Percentiles rank a stretch among this genome's conserved stretches.
phyloP scores from a whole-genome alignment of 345 rosid genomes.

The Rhizophora mangle region DNA sequence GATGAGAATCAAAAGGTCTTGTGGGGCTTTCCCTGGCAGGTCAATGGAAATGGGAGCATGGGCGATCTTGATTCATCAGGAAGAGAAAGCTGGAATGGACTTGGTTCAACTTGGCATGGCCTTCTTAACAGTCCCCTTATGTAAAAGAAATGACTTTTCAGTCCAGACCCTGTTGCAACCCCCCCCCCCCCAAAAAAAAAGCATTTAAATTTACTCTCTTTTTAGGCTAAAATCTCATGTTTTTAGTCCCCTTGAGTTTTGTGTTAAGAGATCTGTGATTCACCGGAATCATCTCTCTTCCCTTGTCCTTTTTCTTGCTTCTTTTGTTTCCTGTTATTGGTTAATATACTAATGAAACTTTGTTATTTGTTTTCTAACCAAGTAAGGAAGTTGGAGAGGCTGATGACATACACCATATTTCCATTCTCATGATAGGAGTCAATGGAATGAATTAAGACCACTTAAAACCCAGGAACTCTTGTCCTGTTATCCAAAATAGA shows the following conservation, averaged over 20 bases:
- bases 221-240: conserved; percentile 22
- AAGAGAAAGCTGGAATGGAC: conserved; percentile 24
- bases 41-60: conserved; percentile 37
- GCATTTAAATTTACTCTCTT: conserved; percentile 14
- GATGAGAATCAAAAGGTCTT: conserved; percentile 38
- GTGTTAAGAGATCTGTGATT: conserved; percentile 22
- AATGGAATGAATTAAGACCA: conserved; percentile 10
- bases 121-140: conserved; percentile 23
- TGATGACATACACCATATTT: conserved; percentile 12
- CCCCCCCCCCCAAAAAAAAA: not conserved
- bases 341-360: conserved; percentile 27
- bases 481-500: no score
- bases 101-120: conserved; percentile 29
- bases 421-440: conserved; percentile 13
- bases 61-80: conserved; percentile 16
- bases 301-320: not conserved
- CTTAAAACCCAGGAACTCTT: no score
- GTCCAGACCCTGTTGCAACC: no score
- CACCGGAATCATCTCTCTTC: conserved; percentile 13
- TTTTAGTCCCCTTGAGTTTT: conserved; percentile 14
- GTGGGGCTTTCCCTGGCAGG: conserved; percentile 78
- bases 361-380: conserved; percentile 35
- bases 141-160: conserved; percentile 3
- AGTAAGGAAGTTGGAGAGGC: conserved; percentile 18
- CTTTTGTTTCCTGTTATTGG: conserved; percentile 11